Conservation (phyloP, 2,329 filamentous ascomycete species). For the Cyphellophora attinorum region DNA sequence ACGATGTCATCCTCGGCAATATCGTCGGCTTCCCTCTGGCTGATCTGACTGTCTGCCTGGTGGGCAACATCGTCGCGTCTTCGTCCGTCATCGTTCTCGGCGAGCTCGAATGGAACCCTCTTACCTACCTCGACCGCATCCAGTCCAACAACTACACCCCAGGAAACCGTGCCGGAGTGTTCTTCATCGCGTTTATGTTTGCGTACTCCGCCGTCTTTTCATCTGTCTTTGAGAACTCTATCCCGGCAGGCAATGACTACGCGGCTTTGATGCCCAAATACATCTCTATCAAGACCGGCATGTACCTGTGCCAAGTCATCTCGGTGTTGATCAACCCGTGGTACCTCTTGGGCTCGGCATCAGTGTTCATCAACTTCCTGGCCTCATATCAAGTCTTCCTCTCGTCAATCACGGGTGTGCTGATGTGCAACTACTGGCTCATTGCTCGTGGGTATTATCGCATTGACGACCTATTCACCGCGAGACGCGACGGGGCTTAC, state of each 20-base stretch:
- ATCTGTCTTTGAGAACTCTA: constrained; percentile 34
- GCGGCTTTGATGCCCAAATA: constrained; percentile 30
- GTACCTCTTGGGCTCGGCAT: constrained; percentile 25
- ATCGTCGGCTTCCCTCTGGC: constrained; percentile 27
- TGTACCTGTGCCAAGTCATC: constrained; percentile 28
- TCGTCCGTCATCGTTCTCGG: not conserved
- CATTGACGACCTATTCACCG: constrained; percentile 27
- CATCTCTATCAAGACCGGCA: constrained; percentile 29
- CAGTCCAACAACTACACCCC: constrained; percentile 22
- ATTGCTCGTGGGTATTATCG: constrained; percentile 26
- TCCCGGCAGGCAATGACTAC: constrained; percentile 31
- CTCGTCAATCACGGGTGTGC: constrained; percentile 31
- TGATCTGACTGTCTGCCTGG: constrained; percentile 24
- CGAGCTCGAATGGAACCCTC: constrained; percentile 3
- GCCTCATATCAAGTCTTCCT: constrained; percentile 28
- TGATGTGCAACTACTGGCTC: constrained; percentile 35
- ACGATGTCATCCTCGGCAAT: constrained; percentile 32
- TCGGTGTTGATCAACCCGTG: constrained; percentile 29
- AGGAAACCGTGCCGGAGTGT: constrained; percentile 24
- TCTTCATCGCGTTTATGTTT: constrained; percentile 33
- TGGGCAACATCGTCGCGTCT: not conserved
- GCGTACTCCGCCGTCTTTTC: constrained; percentile 35
- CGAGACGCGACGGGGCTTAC: constrained; percentile 21
- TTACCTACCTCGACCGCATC: not conserved
- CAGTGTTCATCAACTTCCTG: constrained; percentile 31